Percentiles rank a stretch among this genome's conserved stretches.
phyloP scores from a whole-genome alignment of 306 rosid species.

The Begonia masoniana region DNA sequence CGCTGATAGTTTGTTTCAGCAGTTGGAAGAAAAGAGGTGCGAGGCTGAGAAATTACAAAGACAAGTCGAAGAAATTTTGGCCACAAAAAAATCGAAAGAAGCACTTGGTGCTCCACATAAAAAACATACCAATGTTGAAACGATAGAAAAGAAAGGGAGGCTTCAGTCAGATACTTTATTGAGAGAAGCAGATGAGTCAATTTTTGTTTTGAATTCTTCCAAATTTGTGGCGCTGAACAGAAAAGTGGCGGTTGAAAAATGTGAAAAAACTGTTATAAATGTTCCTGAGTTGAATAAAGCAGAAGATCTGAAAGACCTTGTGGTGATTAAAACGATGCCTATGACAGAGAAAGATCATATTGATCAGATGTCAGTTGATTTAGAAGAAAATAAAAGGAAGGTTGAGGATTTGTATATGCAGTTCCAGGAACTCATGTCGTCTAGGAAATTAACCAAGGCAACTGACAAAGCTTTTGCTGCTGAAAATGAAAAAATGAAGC shows the following conservation, averaged over 20 bases:
- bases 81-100: constrained; percentile 4
- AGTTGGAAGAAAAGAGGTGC: constrained; percentile 20
- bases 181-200: constrained; percentile 10
- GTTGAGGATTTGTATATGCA: constrained; percentile 37
- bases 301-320: constrained; percentile 36
- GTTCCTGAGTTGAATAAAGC: constrained; percentile 28
- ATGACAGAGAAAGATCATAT: constrained; percentile 38
- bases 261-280: constrained; percentile 27
- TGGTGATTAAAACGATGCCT: constrained; percentile 40
- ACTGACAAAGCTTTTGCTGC: constrained; percentile 18
- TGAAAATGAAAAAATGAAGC: constrained; percentile 30
- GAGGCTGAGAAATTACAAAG: constrained; percentile 22
- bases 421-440: constrained; percentile 28
- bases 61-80: constrained; percentile 13
- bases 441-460: constrained; percentile 24
- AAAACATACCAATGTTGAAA: neutral
- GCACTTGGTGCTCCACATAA: constrained; percentile 5
- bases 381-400: constrained; percentile 33
- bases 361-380: constrained; percentile 40
- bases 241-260: constrained; percentile 34
- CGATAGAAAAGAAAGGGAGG: constrained; percentile 4
- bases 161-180: constrained; percentile 5
- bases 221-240: constrained; percentile 18
- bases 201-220: constrained; percentile 15
- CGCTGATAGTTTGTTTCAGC: constrained; percentile 22